These are phyloP conservation scores for Fusarium torulosum DNA, from an alignment of 2,329 filamentous ascomycete species.

Conservation along the genomic window DNA sequence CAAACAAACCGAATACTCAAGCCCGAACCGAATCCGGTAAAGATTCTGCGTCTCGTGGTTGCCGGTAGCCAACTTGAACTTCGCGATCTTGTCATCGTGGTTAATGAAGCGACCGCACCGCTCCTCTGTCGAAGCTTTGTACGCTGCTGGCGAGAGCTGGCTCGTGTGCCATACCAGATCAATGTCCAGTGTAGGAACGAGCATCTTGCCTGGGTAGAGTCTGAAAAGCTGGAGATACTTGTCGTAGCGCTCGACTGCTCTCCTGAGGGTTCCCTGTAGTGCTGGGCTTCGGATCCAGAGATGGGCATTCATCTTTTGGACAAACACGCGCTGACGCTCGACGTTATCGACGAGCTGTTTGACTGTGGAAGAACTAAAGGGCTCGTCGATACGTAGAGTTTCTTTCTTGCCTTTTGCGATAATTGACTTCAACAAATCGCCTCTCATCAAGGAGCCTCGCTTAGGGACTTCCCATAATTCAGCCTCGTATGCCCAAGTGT, in stretches of 20 bases:
- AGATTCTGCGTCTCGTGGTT: slow-evolving; percentile 32
- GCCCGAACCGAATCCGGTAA: slow-evolving; percentile 37
- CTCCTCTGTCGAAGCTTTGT: slow-evolving; percentile 38
- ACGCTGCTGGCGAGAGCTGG: slow-evolving; percentile 51
- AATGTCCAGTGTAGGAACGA: slow-evolving; percentile 57
- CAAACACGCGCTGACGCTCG: slow-evolving; percentile 53
- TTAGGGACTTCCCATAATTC: slow-evolving; percentile 9
- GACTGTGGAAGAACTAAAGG: neutral
- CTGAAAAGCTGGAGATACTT: slow-evolving; percentile 55
- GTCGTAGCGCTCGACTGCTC: slow-evolving; percentile 54
- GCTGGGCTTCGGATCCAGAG: slow-evolving; percentile 56
- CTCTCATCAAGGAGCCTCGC: neutral
- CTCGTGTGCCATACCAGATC: slow-evolving; percentile 60
- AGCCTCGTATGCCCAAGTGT: slow-evolving; percentile 19
- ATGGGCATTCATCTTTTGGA: slow-evolving; percentile 55
- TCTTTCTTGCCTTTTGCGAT: slow-evolving; percentile 9
- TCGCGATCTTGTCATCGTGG: slow-evolving; percentile 40
- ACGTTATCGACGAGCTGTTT: slow-evolving; percentile 27
- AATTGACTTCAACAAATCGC: slow-evolving; percentile 12
- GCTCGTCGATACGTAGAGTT: neutral
- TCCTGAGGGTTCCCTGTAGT: slow-evolving; percentile 50
- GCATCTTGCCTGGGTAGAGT: slow-evolving; percentile 50
- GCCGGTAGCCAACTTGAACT: slow-evolving; percentile 18
- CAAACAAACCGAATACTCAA: slow-evolving; percentile 32
- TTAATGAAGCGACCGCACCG: slow-evolving; percentile 48